Conservation (phyloP, 306 rosid species). For the Spatholobus suberectus region DNA sequence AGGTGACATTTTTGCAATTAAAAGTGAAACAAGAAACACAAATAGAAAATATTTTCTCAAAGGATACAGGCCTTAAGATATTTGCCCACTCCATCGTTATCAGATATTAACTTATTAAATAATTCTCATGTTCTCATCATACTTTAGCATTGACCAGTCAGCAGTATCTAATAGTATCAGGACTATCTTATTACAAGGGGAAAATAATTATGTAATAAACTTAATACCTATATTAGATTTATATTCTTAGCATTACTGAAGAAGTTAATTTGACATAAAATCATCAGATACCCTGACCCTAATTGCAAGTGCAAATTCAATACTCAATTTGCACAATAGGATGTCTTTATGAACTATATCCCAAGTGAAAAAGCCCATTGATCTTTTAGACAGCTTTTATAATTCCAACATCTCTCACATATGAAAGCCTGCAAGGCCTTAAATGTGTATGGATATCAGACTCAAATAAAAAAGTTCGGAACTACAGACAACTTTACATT, state of each 20-base stretch:
- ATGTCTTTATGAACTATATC: background rate
- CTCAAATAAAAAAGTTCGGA: background rate
- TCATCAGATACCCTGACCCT: background rate
- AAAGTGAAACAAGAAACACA: background rate
- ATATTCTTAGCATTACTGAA: background rate
- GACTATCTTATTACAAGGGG: background rate
- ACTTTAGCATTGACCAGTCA: conserved; percentile 18
- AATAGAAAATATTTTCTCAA: background rate
- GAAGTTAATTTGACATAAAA: conserved; percentile 15
- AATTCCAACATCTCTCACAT: background rate
- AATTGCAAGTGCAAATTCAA: background rate
- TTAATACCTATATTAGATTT: conserved; percentile 6
- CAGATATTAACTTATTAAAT: background rate
- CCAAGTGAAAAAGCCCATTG: background rate
- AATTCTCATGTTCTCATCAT: background rate
- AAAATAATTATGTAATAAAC: background rate
- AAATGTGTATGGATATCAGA: conserved; percentile 5
- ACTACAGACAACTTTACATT: background rate
- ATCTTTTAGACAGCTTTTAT: background rate
- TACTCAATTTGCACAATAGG: conserved; percentile 5
- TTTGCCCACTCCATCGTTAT: background rate
- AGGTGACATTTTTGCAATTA: background rate
- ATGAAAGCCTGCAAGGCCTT: background rate
- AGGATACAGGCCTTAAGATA: background rate
- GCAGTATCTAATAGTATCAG: background rate